phyloP scores from a whole-genome alignment of 257 asterid genomes.

The Fraxinus americana region DNA sequence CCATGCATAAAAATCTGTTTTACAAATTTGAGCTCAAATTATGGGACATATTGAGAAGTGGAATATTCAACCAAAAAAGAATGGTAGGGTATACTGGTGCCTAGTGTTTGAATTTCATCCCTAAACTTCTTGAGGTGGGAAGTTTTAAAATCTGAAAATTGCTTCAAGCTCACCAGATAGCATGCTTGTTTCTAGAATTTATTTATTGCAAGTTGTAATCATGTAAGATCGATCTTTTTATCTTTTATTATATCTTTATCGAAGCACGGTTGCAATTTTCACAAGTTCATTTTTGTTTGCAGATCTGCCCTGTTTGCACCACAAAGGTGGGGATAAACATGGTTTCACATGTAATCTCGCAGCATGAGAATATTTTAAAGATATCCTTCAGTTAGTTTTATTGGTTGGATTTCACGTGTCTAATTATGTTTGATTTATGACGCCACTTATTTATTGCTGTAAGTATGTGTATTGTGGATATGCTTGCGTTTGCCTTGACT shows the following conservation, averaged over 20 bases:
- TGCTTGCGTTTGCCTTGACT: slow-evolving; percentile 53
- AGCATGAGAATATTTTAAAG: slow-evolving; percentile 72
- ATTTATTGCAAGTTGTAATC: not conserved
- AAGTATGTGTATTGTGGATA: slow-evolving; percentile 12
- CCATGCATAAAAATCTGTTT: not conserved
- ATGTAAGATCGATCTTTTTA: slow-evolving; percentile 10
- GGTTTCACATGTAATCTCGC: slow-evolving; percentile 87
- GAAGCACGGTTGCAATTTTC: slow-evolving; percentile 7
- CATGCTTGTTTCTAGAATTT: slow-evolving; percentile 13
- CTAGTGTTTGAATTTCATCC: not conserved
- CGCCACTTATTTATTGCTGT: slow-evolving; percentile 15
- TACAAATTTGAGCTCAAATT: not conserved
- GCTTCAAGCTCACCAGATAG: slow-evolving; percentile 14
- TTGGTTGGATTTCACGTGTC: not conserved
- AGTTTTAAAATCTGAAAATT: slow-evolving; percentile 4
- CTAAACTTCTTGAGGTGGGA: slow-evolving; percentile 3
- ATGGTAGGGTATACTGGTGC: slow-evolving; percentile 16
- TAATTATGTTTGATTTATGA: slow-evolving; percentile 8
- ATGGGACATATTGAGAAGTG: not conserved
- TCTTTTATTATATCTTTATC: slow-evolving; percentile 7
- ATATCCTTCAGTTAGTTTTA: slow-evolving; percentile 69
- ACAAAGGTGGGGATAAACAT: slow-evolving; percentile 67
- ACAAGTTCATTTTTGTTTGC: slow-evolving; percentile 34
- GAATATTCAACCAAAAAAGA: not conserved
- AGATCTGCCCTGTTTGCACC: slow-evolving; percentile 93